A percentile compares a stretch with the other conserved stretches of the same genome.
phyloP scores from a whole-genome alignment of 495 filamentous ascomycete genomes.

The Aspergillus saccharolyticus region DNA sequence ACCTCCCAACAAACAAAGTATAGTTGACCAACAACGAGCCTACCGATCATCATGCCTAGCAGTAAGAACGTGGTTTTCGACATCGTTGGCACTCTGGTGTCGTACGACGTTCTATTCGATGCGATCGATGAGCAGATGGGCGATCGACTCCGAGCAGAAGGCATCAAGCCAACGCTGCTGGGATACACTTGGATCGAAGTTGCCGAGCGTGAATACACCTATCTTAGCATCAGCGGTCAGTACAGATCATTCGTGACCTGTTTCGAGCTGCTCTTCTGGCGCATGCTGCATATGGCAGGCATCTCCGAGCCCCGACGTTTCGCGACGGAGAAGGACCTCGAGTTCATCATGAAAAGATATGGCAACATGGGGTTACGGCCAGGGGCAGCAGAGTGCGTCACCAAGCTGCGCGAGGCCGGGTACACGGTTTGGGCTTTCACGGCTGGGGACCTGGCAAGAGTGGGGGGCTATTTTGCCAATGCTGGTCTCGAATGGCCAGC shows the following conservation, averaged over 20 bases:
- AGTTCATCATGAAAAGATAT: conserved; percentile 25
- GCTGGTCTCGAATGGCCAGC: conserved; percentile 31
- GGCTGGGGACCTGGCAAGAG: conserved; percentile 30
- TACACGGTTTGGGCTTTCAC: conserved; percentile 43
- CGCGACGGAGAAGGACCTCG: conserved; percentile 28
- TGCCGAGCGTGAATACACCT: conserved; percentile 40
- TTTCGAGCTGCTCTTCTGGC: conserved; percentile 35
- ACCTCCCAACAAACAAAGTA: background rate
- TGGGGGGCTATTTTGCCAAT: conserved; percentile 33
- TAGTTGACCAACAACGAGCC: background rate
- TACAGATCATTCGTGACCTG: conserved; percentile 29
- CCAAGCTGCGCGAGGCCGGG: conserved; percentile 32
- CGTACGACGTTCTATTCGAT: conserved; percentile 28
- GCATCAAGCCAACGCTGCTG: conserved; percentile 30
- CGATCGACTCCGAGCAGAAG: conserved; percentile 28
- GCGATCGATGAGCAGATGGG: conserved; percentile 30
- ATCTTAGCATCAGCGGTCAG: conserved; percentile 30
- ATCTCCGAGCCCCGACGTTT: conserved; percentile 28
- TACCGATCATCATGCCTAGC: background rate
- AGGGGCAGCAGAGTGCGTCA: conserved; percentile 28
- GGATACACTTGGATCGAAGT: conserved; percentile 38
- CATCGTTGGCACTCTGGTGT: conserved; percentile 36
- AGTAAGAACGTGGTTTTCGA: conserved; percentile 40
- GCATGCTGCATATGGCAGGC: conserved; percentile 27
- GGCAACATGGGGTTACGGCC: conserved; percentile 24